phyloP scores from a whole-genome alignment of 768 basidiomycete genomes.

The Kwoniella heveanensis region DNA sequence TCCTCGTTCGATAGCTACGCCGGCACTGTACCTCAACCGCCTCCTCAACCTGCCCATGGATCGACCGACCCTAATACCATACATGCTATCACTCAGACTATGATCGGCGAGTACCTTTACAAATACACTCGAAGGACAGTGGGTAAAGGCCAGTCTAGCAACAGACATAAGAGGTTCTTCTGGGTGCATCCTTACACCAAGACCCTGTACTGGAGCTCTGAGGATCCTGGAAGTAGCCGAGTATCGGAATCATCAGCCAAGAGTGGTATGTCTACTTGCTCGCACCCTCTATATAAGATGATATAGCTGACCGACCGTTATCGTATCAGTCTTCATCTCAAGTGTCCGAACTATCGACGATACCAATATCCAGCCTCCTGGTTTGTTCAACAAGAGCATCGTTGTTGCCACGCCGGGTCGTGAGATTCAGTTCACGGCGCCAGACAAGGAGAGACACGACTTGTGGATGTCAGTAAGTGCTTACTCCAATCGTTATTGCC shows the following conservation, averaged over 20 bases:
- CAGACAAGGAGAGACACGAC: conserved; percentile 91
- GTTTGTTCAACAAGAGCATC: conserved; percentile 87
- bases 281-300: neutral
- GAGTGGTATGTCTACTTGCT: conserved; percentile 71
- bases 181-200: conserved; percentile 99
- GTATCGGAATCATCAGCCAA: conserved; percentile 92
- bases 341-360: conserved; percentile 88
- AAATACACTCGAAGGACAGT: conserved; percentile 91
- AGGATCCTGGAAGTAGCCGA: conserved; percentile 85
- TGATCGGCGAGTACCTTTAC: conserved; percentile 98
- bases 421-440: conserved; percentile 98
- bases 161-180: conserved; percentile 91
- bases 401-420: conserved; percentile 88
- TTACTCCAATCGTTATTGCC: neutral
- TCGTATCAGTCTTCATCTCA: conserved; percentile 78
- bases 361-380: conserved; percentile 93
- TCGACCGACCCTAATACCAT: conserved; percentile 87
- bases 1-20: conserved; percentile 41
- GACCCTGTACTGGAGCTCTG: conserved; percentile 94
- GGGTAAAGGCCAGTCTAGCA: conserved; percentile 86
- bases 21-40: neutral
- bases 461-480: conserved; percentile 85
- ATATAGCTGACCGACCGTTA: conserved; percentile 20
- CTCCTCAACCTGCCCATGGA: conserved; percentile 41
- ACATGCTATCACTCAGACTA: conserved; percentile 97